Evolutionary conservation across 2,329 filamentous ascomycete genomes (phyloP).

Genomic region (Cladophialophora immunda): DNA sequence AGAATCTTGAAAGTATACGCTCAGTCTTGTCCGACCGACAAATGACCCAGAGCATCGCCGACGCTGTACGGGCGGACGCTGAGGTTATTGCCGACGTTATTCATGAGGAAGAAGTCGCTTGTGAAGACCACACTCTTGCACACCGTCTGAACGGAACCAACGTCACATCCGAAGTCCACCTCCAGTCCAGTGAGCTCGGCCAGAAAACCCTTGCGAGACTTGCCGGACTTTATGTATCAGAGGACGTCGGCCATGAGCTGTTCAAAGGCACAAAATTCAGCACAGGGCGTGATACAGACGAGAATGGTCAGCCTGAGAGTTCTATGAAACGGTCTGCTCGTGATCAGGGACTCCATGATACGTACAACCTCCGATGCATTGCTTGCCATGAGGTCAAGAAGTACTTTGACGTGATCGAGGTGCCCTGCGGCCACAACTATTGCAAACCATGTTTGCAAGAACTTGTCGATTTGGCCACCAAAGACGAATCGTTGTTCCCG

Average conservation of each 20-base stretch:
- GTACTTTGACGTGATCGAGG: conserved; percentile 42
- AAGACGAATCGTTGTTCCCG: conserved; percentile 63
- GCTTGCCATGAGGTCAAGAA: conserved; percentile 44
- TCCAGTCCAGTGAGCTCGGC: conserved; percentile 13
- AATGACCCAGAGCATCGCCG: conserved; percentile 42
- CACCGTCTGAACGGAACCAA: conserved; percentile 13
- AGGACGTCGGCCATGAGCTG: conserved; percentile 19
- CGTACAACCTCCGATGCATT: conserved; percentile 35
- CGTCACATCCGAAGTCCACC: conserved; percentile 15
- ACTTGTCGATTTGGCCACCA: conserved; percentile 56
- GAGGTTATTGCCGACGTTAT: conserved; percentile 11
- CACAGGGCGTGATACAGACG: not conserved
- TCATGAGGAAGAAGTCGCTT: conserved; percentile 25
- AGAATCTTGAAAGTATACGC: conserved; percentile 30
- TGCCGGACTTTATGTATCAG: conserved; percentile 21
- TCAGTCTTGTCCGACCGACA: conserved; percentile 31
- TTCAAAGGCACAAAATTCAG: not conserved
- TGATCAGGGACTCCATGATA: not conserved
- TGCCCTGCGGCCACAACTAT: conserved; percentile 57
- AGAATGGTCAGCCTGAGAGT: not conserved
- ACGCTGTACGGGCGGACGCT: conserved; percentile 36
- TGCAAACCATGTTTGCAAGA: conserved; percentile 58
- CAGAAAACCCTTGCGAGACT: conserved; percentile 19
- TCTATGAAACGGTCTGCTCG: not conserved
- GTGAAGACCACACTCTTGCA: conserved; percentile 23